These are phyloP conservation scores for Wallacemonas sp. DNA, from an alignment of 208 protist species.

Conservation along the genomic window DNA sequence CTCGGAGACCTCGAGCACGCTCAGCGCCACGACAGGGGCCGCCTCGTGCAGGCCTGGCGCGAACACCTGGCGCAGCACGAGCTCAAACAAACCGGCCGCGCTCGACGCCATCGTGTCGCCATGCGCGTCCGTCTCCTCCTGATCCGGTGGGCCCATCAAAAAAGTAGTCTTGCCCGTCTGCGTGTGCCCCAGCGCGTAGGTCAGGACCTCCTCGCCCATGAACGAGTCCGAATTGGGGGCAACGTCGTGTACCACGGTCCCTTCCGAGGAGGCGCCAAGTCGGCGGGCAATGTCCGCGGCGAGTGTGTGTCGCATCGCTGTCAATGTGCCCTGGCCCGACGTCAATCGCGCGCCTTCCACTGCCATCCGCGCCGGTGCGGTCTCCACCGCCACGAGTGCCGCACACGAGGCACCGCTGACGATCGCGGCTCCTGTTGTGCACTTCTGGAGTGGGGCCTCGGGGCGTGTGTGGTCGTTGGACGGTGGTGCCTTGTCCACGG, in stretches of 20 bases:
- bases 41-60: not conserved
- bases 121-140: not conserved
- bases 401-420: not conserved
- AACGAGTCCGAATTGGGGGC: not conserved
- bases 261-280: too few relatives aligned
- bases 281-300: too few relatives aligned
- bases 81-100: conserved; percentile 2
- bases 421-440: not conserved
- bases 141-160: not conserved
- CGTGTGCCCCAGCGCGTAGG: conserved; percentile 13
- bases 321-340: too few relatives aligned
- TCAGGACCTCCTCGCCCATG: conserved; percentile 20
- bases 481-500: not conserved
- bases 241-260: too few relatives aligned
- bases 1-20: conserved; percentile 23
- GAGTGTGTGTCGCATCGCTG: too few relatives aligned
- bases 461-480: not conserved
- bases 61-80: not conserved
- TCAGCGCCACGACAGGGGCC: conserved; percentile 16
- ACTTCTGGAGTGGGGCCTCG: not conserved
- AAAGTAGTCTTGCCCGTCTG: conserved; percentile 22
- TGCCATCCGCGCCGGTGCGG: too few relatives aligned
- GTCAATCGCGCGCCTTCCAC: too few relatives aligned
- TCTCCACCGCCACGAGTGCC: not conserved
- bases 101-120: not conserved